Conservation (phyloP, 106 monocot genomes). For the Apostasia ramifera region DNA sequence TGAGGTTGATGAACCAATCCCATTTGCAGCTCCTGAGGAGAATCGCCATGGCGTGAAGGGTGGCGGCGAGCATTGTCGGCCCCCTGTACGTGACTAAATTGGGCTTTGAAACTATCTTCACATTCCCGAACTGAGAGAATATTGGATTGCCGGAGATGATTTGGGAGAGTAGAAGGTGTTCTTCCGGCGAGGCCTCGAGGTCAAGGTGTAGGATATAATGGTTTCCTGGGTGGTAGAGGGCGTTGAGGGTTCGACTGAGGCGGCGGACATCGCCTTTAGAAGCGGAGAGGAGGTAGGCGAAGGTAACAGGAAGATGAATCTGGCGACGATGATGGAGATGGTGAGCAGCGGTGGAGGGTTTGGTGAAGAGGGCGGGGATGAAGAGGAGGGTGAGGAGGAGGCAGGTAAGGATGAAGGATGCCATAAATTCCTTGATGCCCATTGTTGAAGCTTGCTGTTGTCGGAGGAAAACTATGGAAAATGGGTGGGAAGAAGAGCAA, state of each 20-base stretch:
- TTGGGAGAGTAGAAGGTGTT: conserved; percentile 19
- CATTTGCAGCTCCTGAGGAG: conserved; percentile 58
- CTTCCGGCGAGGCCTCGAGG: conserved; percentile 36
- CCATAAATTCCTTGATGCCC: conserved; percentile 52
- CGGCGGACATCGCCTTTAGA: conserved; percentile 58
- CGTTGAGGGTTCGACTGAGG: conserved; percentile 40
- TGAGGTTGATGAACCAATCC: conserved; percentile 98
- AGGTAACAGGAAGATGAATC: conserved; percentile 37
- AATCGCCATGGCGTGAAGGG: conserved; percentile 75
- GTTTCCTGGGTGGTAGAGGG: conserved; percentile 83
- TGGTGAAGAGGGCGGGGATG: conserved; percentile 34
- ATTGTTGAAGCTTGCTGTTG: conserved; percentile 5
- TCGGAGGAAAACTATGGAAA: no score
- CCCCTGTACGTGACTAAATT: conserved; percentile 88
- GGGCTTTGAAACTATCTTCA: conserved; percentile 54
- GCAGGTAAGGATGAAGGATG: conserved; percentile 39
- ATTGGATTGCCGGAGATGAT: conserved; percentile 34
- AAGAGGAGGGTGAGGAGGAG: conserved; percentile 61
- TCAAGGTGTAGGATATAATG: conserved; percentile 83
- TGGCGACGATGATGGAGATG: background rate
- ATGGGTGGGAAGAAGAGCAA: no score
- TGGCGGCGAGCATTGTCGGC: conserved; percentile 85
- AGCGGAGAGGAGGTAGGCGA: conserved; percentile 87
- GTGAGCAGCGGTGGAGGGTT: conserved; percentile 7
- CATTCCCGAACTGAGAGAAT: conserved; percentile 47